Evolutionary conservation across 208 protist genomes (phyloP).

Genomic region (Wallacemonas rigidus): DNA sequence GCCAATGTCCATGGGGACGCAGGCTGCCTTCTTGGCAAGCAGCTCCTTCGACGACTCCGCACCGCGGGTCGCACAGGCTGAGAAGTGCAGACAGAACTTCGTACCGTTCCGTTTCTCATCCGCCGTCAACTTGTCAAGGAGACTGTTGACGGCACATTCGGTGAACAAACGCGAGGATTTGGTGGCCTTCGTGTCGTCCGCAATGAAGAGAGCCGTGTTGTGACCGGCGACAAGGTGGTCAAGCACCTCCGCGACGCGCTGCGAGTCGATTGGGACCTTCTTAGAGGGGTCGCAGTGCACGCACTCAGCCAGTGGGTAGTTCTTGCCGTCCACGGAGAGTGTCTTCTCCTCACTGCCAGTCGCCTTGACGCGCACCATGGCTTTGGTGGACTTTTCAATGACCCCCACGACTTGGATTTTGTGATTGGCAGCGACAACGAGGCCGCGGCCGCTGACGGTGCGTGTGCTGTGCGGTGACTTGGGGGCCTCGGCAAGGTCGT

Average conservation of each 20-base stretch:
- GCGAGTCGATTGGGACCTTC: constrained; percentile 22
- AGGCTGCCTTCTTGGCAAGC: constrained; percentile 23
- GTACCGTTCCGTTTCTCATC: constrained; percentile 26
- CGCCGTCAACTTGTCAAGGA: constrained; percentile 32
- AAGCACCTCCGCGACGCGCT: constrained; percentile 33
- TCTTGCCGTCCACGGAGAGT: constrained; percentile 16
- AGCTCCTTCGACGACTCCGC: constrained; percentile 39
- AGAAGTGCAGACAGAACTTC: constrained; percentile 30
- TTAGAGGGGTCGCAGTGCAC: constrained; percentile 31
- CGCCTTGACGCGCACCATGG: constrained; percentile 21
- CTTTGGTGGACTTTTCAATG: constrained; percentile 19
- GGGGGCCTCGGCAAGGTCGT: constrained; percentile 12
- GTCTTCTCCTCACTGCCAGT: constrained; percentile 17
- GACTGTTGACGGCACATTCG: constrained; percentile 17
- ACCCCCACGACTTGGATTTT: constrained; percentile 36
- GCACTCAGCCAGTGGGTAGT: constrained; percentile 33
- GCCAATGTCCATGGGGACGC: constrained; percentile 32
- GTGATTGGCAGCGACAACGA: constrained; percentile 7
- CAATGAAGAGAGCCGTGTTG: constrained; percentile 54
- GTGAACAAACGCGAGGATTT: constrained; percentile 24
- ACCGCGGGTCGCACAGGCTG: constrained; percentile 36
- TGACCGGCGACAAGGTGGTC: constrained; percentile 58
- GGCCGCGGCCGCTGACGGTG: constrained; percentile 12
- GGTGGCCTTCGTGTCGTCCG: constrained; percentile 35
- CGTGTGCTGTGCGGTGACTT: constrained; percentile 17